Evolutionary conservation across 805 yeast species (phyloP).

Genomic region (Helenozyma rhizophorensis): DNA sequence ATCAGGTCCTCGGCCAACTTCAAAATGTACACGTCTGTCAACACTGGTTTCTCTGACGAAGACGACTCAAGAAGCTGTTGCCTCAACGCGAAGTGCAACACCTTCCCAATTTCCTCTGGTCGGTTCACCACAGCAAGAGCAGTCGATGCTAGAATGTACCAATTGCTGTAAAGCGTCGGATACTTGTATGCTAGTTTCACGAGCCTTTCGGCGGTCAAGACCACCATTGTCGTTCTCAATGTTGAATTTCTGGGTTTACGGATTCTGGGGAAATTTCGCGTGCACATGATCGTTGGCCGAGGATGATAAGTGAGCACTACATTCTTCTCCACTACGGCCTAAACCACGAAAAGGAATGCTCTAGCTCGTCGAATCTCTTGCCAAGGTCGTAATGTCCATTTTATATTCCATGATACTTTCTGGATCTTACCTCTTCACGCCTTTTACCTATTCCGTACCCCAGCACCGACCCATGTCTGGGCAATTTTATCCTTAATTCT

Average conservation of each 20-base stretch:
- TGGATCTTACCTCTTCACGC: no score
- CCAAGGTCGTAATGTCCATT: no score
- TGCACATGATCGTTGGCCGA: slow-evolving; percentile 3
- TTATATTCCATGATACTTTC: no score
- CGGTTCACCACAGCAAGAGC: slow-evolving; percentile 76
- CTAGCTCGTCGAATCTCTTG: no score
- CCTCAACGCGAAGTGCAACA: slow-evolving; percentile 64
- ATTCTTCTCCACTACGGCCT: no score
- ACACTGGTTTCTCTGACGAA: slow-evolving; percentile 19
- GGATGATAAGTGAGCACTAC: no score
- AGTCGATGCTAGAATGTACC: slow-evolving; percentile 81
- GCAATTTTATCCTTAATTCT: slow-evolving; percentile 52
- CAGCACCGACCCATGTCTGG: slow-evolving; percentile 47
- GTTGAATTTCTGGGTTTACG: neutral
- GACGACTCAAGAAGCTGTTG: slow-evolving; percentile 37
- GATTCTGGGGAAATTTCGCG: neutral
- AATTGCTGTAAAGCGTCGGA: slow-evolving; percentile 51
- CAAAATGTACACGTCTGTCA: slow-evolving; percentile 31
- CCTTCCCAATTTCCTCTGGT: slow-evolving; percentile 73
- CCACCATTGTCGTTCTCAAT: slow-evolving; percentile 6
- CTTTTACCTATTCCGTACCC: slow-evolving; percentile 5
- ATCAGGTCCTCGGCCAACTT: slow-evolving; percentile 39
- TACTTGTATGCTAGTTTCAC: slow-evolving; percentile 47
- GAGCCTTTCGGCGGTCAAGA: slow-evolving; percentile 54
- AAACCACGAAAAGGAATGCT: no score